Percentiles rank a stretch among this genome's conserved stretches.
Evolutionary conservation across 495 filamentous ascomycete genomes (phyloP).

Genomic region (Entonaema liquescens): DNA sequence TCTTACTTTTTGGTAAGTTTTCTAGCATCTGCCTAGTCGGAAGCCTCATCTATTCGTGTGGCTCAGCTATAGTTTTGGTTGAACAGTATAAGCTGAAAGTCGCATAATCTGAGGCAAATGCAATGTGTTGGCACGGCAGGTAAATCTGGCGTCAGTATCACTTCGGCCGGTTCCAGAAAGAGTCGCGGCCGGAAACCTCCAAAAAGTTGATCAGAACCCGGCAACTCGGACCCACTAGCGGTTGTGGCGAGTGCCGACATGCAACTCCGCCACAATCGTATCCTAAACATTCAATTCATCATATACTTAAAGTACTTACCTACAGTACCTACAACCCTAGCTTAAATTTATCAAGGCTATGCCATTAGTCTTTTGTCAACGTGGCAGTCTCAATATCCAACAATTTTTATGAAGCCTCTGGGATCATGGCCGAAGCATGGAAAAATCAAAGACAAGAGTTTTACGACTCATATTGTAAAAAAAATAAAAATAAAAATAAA

Average conservation of each 20-base stretch:
- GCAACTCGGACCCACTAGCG: slow-evolving; percentile 27
- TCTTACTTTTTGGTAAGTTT: not conserved
- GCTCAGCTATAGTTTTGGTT: slow-evolving; percentile 5
- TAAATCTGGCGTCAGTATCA: slow-evolving; percentile 26
- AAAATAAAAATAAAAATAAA: not conserved
- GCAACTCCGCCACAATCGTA: slow-evolving; percentile 46
- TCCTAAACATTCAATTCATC: slow-evolving; percentile 15
- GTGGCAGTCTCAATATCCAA: slow-evolving; percentile 43
- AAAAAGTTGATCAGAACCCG: slow-evolving; percentile 12
- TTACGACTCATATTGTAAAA: slow-evolving; percentile 16
- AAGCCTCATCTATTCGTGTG: not conserved
- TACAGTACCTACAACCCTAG: not conserved
- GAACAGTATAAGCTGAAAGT: slow-evolving; percentile 41
- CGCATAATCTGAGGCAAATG: slow-evolving; percentile 38
- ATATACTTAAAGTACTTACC: not conserved
- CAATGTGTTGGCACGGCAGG: slow-evolving; percentile 27
- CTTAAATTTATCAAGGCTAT: slow-evolving; percentile 23
- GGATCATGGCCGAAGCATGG: slow-evolving; percentile 9
- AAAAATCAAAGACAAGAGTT: slow-evolving; percentile 14
- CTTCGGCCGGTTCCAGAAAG: slow-evolving; percentile 4
- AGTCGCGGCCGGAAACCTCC: slow-evolving; percentile 23
- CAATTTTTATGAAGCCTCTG: not conserved
- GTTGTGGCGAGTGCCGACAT: slow-evolving; percentile 40
- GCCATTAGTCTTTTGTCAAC: slow-evolving; percentile 36
- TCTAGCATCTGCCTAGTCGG: slow-evolving; percentile 17